These are phyloP conservation scores for Claviceps humidiphila DNA, from an alignment of 2,329 filamentous ascomycete species.

Conservation along the genomic window DNA sequence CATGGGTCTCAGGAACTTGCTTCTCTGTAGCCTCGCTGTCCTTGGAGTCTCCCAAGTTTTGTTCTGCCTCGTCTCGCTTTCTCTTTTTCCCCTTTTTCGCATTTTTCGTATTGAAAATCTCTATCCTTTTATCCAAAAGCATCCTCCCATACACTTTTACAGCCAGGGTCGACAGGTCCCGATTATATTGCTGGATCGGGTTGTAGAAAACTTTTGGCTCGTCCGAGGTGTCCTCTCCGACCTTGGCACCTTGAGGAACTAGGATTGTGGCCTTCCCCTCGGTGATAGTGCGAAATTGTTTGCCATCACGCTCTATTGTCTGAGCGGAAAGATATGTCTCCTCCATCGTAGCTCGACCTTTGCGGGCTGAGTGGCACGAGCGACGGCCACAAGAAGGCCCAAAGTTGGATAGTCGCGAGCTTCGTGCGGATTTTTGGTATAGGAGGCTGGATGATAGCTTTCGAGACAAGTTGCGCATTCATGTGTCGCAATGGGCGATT, in stretches of 20 bases:
- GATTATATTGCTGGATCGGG: constrained; percentile 97
- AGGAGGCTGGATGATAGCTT: neutral
- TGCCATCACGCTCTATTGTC: constrained; percentile 25
- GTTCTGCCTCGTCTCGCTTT: constrained; percentile 26
- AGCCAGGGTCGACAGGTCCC: constrained; percentile 82
- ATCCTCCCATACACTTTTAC: constrained; percentile 82
- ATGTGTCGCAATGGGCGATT: neutral
- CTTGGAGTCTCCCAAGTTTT: neutral
- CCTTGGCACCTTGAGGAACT: constrained; percentile 33
- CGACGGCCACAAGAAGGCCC: constrained; percentile 2
- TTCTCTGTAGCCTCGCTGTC: neutral
- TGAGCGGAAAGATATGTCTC: constrained; percentile 8
- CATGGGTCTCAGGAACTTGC: neutral
- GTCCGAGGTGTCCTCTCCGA: constrained; percentile 40
- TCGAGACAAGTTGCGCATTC: neutral
- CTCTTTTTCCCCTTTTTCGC: constrained; percentile 32
- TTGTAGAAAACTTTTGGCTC: constrained; percentile 91
- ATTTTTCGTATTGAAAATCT: constrained; percentile 22
- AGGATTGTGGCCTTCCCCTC: constrained; percentile 46
- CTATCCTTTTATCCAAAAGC: constrained; percentile 30
- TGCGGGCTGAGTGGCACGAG: neutral
- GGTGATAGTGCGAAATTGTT: constrained; percentile 36
- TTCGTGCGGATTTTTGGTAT: neutral
- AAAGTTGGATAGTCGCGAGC: neutral
- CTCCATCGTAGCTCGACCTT: constrained; percentile 7